Conservation (phyloP, 1,284 basidiomycete genomes). For the Irpex sp. region DNA sequence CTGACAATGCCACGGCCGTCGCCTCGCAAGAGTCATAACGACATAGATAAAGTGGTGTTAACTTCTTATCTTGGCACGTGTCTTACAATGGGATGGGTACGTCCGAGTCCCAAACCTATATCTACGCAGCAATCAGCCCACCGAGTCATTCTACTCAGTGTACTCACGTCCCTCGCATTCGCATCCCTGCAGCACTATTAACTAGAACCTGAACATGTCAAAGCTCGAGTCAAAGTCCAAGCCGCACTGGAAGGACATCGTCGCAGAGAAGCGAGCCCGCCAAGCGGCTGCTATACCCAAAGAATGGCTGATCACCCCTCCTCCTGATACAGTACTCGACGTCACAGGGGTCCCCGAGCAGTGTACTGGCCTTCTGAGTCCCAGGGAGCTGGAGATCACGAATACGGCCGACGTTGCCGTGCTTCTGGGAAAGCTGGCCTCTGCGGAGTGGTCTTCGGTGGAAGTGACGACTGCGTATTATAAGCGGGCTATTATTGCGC, state of each 20-base stretch:
- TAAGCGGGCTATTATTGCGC: conserved; percentile 57
- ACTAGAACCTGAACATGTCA: no score
- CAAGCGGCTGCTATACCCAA: conserved; percentile 45
- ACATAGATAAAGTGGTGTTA: background rate
- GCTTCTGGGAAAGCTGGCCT: conserved; percentile 38
- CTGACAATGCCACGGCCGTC: background rate
- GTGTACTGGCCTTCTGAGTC: conserved; percentile 40
- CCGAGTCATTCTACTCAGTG: background rate
- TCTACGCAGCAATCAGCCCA: background rate
- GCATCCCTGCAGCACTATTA: no score
- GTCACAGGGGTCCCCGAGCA: conserved; percentile 39
- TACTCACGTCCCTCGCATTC: background rate
- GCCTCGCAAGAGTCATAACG: background rate
- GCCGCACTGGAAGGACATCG: conserved; percentile 39
- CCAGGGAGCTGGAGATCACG: conserved; percentile 48
- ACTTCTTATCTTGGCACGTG: background rate
- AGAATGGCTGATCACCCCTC: conserved; percentile 40
- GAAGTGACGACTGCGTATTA: conserved; percentile 54
- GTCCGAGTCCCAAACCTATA: background rate
- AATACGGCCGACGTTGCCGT: conserved; percentile 36
- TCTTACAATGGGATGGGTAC: background rate
- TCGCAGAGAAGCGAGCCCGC: conserved; percentile 36
- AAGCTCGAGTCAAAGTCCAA: background rate
- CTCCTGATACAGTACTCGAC: conserved; percentile 32
- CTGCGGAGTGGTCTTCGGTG: conserved; percentile 38